Evolutionary conservation across 106 monocot species (phyloP), one percentile per base, ranked within the genome.

Genomic region (Platanthera guangdongensis): DNA sequence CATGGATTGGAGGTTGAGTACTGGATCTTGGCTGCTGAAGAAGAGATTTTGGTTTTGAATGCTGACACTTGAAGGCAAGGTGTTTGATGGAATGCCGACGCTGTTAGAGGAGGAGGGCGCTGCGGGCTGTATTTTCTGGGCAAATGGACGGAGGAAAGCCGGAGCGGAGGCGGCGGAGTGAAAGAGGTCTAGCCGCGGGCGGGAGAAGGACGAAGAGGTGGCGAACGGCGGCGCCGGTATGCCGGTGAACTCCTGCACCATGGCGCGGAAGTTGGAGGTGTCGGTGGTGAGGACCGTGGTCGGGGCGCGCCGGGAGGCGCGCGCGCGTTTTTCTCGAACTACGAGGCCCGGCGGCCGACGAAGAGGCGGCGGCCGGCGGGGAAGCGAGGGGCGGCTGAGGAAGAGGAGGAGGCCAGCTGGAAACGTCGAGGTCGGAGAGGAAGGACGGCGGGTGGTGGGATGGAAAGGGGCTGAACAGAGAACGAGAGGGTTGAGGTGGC

Each of bases 191-290:
- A 80, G 65, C 1, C 77, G 78, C 9, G 81, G 47, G 3, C 81
- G 78, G 18, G 72, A 64, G 78, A 81, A 83, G 14, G 78, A 10
- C 11, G 80, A 54, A 3, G 84, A 60, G 15, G 80, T 22, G 7
- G 73, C 15, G 76, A 87, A 86, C 12, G 90, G 87, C n/a, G 80
- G 77, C 2, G 83, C 45, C 0, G 90, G 85, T 50, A 87, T 78
- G 68, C 87, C 87, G 52, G 87, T 87, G 90, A 87, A 90, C 78
- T 90, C 85, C 64, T 90, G 90, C 11, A 90, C 90, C 90, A 87
- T 90, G 80, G 86, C 84, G 18, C 90, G 90, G 78, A 90, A 90
- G 74, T 87, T 87, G 48, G 83, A 78, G 16, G 90, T 85, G 78
- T 87, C 87, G n/a, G 90, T 87, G 39, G 85, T 81, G 52, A 87